Percentiles rank a stretch among this genome's conserved stretches.
These are phyloP conservation scores for Ormosia emarginata DNA, from an alignment of 306 rosid genomes.

Conservation along the genomic window DNA sequence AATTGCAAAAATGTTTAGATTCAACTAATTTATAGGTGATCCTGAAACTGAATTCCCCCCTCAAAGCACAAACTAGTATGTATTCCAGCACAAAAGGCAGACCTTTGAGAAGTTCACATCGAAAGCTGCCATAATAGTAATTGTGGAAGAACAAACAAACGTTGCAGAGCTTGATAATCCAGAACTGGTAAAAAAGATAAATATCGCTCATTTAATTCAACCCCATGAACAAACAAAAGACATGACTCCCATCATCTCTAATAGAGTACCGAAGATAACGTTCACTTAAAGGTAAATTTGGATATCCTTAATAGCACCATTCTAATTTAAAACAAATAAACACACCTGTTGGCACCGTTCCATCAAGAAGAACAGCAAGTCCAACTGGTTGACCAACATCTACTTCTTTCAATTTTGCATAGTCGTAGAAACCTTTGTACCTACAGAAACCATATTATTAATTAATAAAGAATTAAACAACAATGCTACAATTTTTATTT, in stretches of 20 bases:
- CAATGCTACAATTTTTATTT: too few relatives aligned
- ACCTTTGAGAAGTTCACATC: slow-evolving; percentile 84
- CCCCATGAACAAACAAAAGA: background rate
- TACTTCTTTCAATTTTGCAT: slow-evolving; percentile 58
- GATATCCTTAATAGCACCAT: background rate
- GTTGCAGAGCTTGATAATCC: slow-evolving; percentile 98
- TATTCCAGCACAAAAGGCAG: background rate
- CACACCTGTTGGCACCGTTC: slow-evolving; percentile 89
- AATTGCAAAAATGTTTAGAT: background rate
- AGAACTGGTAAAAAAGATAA: slow-evolving; percentile 53
- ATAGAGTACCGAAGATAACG: background rate
- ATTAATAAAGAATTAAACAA: background rate
- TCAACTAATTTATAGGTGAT: background rate
- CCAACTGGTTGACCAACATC: slow-evolving; percentile 68
- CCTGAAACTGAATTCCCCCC: background rate
- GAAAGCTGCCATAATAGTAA: slow-evolving; percentile 93
- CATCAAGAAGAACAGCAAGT: slow-evolving; percentile 85
- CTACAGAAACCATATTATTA: slow-evolving; percentile 37
- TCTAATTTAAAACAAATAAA: slow-evolving; percentile 8
- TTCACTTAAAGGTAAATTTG: background rate
- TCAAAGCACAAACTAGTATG: background rate
- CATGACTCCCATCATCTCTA: background rate
- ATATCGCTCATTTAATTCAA: background rate
- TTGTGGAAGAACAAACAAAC: slow-evolving; percentile 92
- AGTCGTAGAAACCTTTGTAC: slow-evolving; percentile 90